phyloP scores from a whole-genome alignment of 148 eudicot genomes.

The Camellia lanceoleosa region DNA sequence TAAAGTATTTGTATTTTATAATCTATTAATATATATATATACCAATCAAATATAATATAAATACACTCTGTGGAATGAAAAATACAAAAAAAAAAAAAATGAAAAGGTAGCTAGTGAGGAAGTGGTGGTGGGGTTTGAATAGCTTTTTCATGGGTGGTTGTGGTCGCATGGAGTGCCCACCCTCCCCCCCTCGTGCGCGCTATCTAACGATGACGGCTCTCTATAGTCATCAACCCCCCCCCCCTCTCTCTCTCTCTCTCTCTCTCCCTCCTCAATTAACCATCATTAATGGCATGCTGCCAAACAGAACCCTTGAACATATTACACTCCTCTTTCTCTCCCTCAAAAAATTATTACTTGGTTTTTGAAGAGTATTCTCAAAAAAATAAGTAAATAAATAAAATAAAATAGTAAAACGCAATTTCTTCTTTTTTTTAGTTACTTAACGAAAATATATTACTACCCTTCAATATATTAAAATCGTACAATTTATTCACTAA shows the following conservation, averaged over 20 bases:
- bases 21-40: background rate
- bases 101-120: background rate
- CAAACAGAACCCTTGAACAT: constrained; percentile 29
- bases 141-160: background rate
- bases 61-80: background rate
- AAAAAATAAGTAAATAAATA: too few species aligned
- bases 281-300: constrained; percentile 66
- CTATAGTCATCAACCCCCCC: background rate
- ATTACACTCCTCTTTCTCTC: background rate
- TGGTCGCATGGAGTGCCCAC: constrained; percentile 24
- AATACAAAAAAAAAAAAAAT: constrained; percentile 11
- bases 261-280: constrained; percentile 23
- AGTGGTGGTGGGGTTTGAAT: background rate
- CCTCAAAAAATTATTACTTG: background rate
- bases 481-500: too few species aligned
- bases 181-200: constrained; percentile 55
- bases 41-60: background rate
- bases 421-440: too few species aligned
- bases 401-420: too few species aligned
- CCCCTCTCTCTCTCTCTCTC: background rate
- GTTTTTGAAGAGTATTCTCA: too few species aligned
- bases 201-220: constrained; percentile 35
- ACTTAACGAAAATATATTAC: too few species aligned
- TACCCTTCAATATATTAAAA: too few species aligned
- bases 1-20: background rate